Evolutionary conservation across 805 yeast genomes (phyloP).

Genomic region (Sungouiozyma intestinalis): DNA sequence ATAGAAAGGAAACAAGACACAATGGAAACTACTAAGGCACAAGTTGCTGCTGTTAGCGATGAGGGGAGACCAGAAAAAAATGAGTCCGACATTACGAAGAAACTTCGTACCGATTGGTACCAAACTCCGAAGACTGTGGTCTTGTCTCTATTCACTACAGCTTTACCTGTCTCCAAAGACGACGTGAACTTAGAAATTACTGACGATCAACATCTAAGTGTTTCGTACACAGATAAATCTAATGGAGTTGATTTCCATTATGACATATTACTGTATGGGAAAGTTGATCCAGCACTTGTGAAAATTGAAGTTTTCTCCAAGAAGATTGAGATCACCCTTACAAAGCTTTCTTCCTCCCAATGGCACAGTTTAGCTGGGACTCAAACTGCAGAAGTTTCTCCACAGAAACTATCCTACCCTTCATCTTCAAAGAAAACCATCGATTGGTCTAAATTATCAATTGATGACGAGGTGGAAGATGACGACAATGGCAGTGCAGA

Average conservation of each 20-base stretch:
- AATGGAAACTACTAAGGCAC: neutral
- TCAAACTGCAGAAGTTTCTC: neutral
- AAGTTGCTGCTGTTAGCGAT: neutral
- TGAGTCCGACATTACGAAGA: conserved; percentile 2
- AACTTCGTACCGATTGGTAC: conserved; percentile 56
- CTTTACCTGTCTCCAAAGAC: conserved; percentile 34
- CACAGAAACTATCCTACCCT: conserved; percentile 36
- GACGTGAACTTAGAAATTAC: conserved; percentile 36
- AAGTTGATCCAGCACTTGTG: conserved; percentile 39
- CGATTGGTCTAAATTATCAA: conserved; percentile 59
- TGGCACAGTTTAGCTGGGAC: conserved; percentile 44
- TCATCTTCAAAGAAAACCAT: conserved; percentile 49
- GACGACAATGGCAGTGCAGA: conserved; percentile 42
- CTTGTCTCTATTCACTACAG: conserved; percentile 61
- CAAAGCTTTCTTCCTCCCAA: conserved; percentile 29
- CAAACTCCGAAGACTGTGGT: conserved; percentile 51
- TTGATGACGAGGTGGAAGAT: conserved; percentile 36
- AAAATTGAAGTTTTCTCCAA: conserved; percentile 49
- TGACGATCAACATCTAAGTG: conserved; percentile 26
- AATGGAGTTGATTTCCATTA: conserved; percentile 48
- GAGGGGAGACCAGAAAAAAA: too few species aligned
- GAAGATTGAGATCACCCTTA: conserved; percentile 66
- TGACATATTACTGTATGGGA: conserved; percentile 40
- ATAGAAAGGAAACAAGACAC: neutral
- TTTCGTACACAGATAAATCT: conserved; percentile 11